Evolutionary conservation across 1,284 basidiomycete species (phyloP).

Genomic region (Caloboletus inedulis): DNA sequence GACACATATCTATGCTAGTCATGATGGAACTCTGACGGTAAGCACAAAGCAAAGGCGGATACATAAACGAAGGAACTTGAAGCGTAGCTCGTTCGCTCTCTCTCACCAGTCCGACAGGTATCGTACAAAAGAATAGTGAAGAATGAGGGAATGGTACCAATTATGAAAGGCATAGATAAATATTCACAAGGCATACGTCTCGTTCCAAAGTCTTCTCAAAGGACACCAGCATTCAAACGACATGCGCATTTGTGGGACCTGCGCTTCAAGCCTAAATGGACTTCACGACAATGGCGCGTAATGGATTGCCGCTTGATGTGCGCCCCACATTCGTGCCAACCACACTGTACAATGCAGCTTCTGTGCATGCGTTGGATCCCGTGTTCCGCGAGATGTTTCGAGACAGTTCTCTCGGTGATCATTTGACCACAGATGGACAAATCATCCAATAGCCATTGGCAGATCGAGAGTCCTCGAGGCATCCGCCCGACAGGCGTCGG

Average conservation of each 20-base stretch:
- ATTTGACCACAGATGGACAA: conserved; percentile 3
- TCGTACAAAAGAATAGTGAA: conserved; percentile 6
- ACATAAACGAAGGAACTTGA: neutral
- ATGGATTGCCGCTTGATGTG: conserved; percentile 12
- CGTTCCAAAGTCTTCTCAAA: neutral
- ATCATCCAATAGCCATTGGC: conserved; percentile 10
- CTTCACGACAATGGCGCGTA: conserved; percentile 12
- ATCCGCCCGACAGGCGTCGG: neutral
- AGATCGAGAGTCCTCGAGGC: neutral
- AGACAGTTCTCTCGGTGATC: neutral
- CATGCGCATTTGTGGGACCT: neutral
- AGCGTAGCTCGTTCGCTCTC: neutral
- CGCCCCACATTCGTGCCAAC: conserved; percentile 13
- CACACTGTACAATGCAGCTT: neutral
- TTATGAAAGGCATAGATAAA: neutral
- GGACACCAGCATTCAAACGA: neutral
- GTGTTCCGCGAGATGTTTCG: conserved; percentile 19
- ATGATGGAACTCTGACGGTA: neutral
- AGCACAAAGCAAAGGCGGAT: neutral
- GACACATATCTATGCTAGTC: neutral
- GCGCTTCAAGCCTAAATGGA: conserved; percentile 18
- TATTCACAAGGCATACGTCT: neutral
- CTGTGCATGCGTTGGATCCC: conserved; percentile 11
- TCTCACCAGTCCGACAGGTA: neutral
- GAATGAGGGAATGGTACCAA: neutral